phyloP scores from a whole-genome alignment of 345 rosid genomes.

The Euphorbia peplus region DNA sequence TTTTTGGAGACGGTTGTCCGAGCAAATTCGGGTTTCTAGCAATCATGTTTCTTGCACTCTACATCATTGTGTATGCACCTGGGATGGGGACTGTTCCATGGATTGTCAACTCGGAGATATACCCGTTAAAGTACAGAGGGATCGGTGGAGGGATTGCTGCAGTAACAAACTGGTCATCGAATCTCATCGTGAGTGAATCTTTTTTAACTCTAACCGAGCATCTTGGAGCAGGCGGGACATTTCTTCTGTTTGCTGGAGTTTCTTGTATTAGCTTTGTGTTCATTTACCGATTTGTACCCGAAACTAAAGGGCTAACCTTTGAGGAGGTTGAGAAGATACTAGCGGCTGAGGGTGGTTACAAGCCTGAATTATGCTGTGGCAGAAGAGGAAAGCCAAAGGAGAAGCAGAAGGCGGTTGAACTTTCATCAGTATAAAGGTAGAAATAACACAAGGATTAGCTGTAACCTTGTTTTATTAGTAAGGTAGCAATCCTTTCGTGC shows the following conservation, averaged over 20 bases:
- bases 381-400: conserved; percentile 16
- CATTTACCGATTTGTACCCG: conserved; percentile 72
- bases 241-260: conserved; percentile 62
- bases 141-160: conserved; percentile 89
- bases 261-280: conserved; percentile 41
- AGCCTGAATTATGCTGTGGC: conserved; percentile 38
- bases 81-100: conserved; percentile 92
- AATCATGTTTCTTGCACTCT: conserved; percentile 51
- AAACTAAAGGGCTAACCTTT: conserved; percentile 76
- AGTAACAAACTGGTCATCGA: conserved; percentile 68
- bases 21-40: conserved; percentile 74
- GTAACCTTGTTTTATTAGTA: background rate
- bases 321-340: conserved; percentile 85
- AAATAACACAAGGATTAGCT: background rate
- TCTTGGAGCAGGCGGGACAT: conserved; percentile 66
- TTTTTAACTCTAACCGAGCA: conserved; percentile 64
- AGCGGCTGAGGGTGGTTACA: conserved; percentile 52
- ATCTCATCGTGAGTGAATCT: conserved; percentile 66
- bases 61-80: conserved; percentile 68
- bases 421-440: background rate
- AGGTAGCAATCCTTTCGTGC: background rate
- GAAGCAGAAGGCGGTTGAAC: background rate
- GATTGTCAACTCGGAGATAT: conserved; percentile 94
- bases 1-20: conserved; percentile 71
- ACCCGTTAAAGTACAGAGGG: conserved; percentile 81